Base-by-base conservation (phyloP, 2,329 filamentous ascomycete genomes). In the Pseudogymnoascus sp. region DNA sequence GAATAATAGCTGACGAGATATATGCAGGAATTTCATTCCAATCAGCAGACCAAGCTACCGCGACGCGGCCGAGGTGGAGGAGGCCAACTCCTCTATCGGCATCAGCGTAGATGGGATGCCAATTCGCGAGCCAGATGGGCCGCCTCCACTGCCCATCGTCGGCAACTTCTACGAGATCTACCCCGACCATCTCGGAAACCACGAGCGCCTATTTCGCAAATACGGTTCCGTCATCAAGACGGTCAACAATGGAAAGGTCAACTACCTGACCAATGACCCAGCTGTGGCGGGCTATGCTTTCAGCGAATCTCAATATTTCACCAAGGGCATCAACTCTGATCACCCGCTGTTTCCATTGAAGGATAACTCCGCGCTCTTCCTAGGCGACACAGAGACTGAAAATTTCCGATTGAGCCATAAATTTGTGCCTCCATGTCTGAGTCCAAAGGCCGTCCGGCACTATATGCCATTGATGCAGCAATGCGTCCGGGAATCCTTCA, bases 111-210 rank as follows among this genome's bases (percentile, higher is more conserved):
- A 68, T 49, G 67, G 66, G 11, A 62, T 64, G 31, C 37, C 52
- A 49, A 61, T 67, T 14, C 59, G 66, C 59, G 62, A 66, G 38
- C 23, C 52, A 35, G 31, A 12, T 11, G 74, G 73, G 11, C 74
- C 75, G 16, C 65, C 65, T 25, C 71, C 72, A 7, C 68, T 75
- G 5, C 75, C 75, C 0, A 69, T 72, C 37, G 70, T 75, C 7
- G 75, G 75, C 16, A 75, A 71, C 64, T 75, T 71, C 62, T 74
- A 72, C 43, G 75, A 74, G 64, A 67, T 77, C 9, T 77, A 70
- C 60, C 75, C 76, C 0, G 76, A 78, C 65, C 75, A 76, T 64
- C 67, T 77, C 11, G 76, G 76, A 8, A 78, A 78, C 65, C 71
- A 78, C 55, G 69, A 76, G 49, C 71, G 75, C 6, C 69, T 77